A percentile compares a stretch with the other conserved stretches of the same genome.
Conservation (phyloP, 345 rosid species). For the Cardiospermum halicacabum region DNA sequence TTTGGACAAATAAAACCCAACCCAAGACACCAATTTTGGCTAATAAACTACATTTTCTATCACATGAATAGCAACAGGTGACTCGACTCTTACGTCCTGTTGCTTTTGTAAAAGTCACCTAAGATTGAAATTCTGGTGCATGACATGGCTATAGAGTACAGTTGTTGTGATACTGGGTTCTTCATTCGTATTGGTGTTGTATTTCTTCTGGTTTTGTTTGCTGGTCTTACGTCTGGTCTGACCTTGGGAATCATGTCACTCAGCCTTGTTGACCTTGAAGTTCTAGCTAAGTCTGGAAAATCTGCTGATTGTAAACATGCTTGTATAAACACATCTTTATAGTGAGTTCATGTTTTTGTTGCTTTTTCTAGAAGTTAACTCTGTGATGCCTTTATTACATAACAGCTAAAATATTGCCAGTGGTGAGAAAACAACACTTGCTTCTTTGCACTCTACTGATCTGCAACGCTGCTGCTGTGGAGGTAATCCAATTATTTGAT, state of each 20-base stretch:
- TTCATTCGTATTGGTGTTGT: slow-evolving; percentile 30
- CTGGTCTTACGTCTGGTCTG: slow-evolving; percentile 68
- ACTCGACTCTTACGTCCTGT: too few species aligned
- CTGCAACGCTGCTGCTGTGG: slow-evolving; percentile 79
- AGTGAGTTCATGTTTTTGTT: not conserved
- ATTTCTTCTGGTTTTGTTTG: slow-evolving; percentile 43
- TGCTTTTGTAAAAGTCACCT: too few species aligned
- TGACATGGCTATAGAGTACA: slow-evolving; percentile 46
- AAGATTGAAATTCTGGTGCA: too few species aligned
- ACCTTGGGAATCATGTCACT: slow-evolving; percentile 72
- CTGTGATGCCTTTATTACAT: not conserved
- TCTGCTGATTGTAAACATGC: slow-evolving; percentile 48
- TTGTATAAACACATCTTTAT: slow-evolving; percentile 19
- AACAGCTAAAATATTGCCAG: slow-evolving; percentile 56
- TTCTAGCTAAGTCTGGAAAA: slow-evolving; percentile 58
- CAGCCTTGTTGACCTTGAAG: slow-evolving; percentile 73
- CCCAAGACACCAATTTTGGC: too few species aligned
- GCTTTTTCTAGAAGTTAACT: not conserved
- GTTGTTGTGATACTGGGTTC: slow-evolving; percentile 44
- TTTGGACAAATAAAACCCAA: too few species aligned
- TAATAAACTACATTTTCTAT: too few species aligned
- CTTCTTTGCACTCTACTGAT: slow-evolving; percentile 60
- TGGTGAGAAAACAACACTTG: slow-evolving; percentile 55
- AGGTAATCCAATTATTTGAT: slow-evolving; percentile 29
- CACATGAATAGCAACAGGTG: too few species aligned